Conservation (phyloP, 108 stramenopile genomes). For the Fragilaria crotonensis region DNA sequence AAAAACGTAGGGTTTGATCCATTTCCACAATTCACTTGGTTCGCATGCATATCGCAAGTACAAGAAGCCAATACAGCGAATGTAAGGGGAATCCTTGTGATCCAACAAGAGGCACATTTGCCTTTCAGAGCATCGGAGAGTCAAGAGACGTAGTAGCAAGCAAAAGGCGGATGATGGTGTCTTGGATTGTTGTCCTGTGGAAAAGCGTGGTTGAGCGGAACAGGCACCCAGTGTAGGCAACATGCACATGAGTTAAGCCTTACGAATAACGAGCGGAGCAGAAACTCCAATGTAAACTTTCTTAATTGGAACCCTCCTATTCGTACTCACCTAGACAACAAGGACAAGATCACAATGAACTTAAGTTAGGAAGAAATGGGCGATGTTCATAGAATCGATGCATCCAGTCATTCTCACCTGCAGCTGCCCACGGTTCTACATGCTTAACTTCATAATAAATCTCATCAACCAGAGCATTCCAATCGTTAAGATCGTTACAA, state of each 20-base stretch:
- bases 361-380: neutral
- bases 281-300: neutral
- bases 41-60: constrained; percentile 91
- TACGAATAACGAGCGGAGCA: too few relatives aligned
- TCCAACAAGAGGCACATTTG: constrained; percentile 88
- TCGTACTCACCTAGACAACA: neutral
- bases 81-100: constrained; percentile 86
- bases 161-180: constrained; percentile 91
- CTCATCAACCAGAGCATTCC: constrained; percentile 84
- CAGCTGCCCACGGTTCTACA: constrained; percentile 81
- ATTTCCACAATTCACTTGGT: constrained; percentile 72
- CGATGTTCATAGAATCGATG: neutral
- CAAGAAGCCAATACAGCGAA: constrained; percentile 91
- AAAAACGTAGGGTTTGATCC: constrained; percentile 86
- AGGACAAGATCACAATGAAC: neutral
- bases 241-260: too few relatives aligned
- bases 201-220: too few relatives aligned
- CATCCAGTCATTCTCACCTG: neutral
- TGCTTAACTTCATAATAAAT: constrained; percentile 89
- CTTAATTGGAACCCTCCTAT: neutral
- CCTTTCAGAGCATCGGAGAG: constrained; percentile 81
- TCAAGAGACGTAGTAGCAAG: constrained; percentile 86
- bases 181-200: constrained; percentile 15
- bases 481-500: constrained; percentile 74
- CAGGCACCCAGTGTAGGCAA: too few relatives aligned